Evolutionary conservation across 1,284 basidiomycete genomes (phyloP).

Genomic region (Ustilago lituana): DNA sequence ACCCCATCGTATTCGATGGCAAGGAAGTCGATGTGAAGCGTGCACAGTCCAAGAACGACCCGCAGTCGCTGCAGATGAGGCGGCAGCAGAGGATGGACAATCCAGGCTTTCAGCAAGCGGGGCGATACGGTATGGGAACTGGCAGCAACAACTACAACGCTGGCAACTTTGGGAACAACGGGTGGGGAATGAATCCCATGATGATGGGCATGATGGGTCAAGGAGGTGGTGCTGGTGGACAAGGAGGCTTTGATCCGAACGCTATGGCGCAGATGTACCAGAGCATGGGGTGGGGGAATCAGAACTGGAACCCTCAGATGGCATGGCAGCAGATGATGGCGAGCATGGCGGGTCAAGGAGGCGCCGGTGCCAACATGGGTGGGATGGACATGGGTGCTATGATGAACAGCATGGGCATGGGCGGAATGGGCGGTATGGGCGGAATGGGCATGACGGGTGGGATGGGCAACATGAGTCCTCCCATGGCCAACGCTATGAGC

Average conservation of each 20-base stretch:
- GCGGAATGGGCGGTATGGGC: slow-evolving; percentile 68
- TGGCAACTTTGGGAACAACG: slow-evolving; percentile 73
- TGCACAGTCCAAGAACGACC: slow-evolving; percentile 53
- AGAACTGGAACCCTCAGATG: slow-evolving; percentile 64
- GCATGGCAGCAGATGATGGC: slow-evolving; percentile 65
- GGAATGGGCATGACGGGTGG: slow-evolving; percentile 64
- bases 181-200: slow-evolving; percentile 68
- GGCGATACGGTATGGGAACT: slow-evolving; percentile 12
- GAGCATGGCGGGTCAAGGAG: slow-evolving; percentile 35
- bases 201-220: slow-evolving; percentile 70
- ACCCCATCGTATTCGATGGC: slow-evolving; percentile 67
- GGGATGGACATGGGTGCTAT: slow-evolving; percentile 71
- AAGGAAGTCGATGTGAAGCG: slow-evolving; percentile 88
- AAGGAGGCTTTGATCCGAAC: slow-evolving; percentile 68
- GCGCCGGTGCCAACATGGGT: slow-evolving; percentile 39
- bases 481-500: slow-evolving; percentile 34
- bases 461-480: slow-evolving; percentile 47
- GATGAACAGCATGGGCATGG: slow-evolving; percentile 68
- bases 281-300: slow-evolving; percentile 69
- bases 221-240: slow-evolving; percentile 25
- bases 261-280: slow-evolving; percentile 72
- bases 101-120: slow-evolving; percentile 19
- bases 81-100: slow-evolving; percentile 28
- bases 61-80: slow-evolving; percentile 32
- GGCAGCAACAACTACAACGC: slow-evolving; percentile 70